A percentile compares a stretch with the other conserved stretches of the same genome.
Evolutionary conservation across 2,329 filamentous ascomycete genomes (phyloP).

Genomic region (Chaetomium sp.): DNA sequence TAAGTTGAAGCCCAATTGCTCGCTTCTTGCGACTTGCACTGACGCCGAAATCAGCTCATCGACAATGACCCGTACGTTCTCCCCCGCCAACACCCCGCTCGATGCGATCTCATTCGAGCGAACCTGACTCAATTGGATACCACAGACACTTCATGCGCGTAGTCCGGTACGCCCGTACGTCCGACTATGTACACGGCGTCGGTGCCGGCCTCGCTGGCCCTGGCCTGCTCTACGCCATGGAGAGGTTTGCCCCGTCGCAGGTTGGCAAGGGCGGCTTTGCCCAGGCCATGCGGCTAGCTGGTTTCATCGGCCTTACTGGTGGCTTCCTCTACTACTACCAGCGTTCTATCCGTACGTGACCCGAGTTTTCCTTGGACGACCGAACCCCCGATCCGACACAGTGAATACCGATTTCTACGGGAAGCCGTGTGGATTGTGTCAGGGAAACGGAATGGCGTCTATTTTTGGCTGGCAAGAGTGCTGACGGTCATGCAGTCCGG

Average conservation of each 20-base stretch:
- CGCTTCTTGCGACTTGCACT: slow-evolving; percentile 15
- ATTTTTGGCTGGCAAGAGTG: neutral
- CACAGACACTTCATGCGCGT: slow-evolving; percentile 87
- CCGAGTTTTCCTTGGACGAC: neutral
- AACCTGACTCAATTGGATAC: slow-evolving; percentile 38
- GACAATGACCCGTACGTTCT: slow-evolving; percentile 91
- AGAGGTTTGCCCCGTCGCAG: slow-evolving; percentile 81
- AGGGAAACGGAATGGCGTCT: neutral
- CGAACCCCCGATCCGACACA: neutral
- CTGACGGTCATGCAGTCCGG: slow-evolving; percentile 61
- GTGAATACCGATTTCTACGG: neutral
- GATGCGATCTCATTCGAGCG: neutral
- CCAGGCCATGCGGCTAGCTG: slow-evolving; percentile 77
- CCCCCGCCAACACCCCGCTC: slow-evolving; percentile 8
- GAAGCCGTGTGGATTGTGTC: neutral
- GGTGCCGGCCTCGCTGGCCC: slow-evolving; percentile 73
- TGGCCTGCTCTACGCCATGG: slow-evolving; percentile 73
- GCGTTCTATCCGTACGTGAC: slow-evolving; percentile 75
- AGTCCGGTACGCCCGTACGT: slow-evolving; percentile 78
- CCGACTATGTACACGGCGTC: slow-evolving; percentile 76
- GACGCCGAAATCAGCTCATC: slow-evolving; percentile 71
- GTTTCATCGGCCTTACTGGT: slow-evolving; percentile 71
- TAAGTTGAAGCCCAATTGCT: slow-evolving; percentile 51
- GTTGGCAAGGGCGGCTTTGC: slow-evolving; percentile 82
- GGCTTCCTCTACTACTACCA: slow-evolving; percentile 87